Evolutionary conservation across 2,329 filamentous ascomycete species (phyloP).

Genomic region (Blastomyces emzantsi): DNA sequence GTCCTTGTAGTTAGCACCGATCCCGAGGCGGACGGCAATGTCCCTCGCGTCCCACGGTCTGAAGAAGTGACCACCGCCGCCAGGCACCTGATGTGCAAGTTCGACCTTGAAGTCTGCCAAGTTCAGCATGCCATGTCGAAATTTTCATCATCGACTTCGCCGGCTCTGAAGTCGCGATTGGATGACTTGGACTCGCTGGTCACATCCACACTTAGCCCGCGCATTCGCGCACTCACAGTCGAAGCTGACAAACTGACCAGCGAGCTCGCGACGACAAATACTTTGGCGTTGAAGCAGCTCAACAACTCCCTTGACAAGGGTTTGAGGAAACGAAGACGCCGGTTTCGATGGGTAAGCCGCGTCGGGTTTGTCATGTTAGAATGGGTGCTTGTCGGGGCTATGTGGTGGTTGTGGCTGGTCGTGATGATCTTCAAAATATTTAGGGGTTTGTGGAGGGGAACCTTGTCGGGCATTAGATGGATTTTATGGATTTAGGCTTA

Average conservation of each 20-base stretch:
- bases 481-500: constrained; percentile 61
- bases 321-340: constrained; percentile 62
- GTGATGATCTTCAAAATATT: constrained; percentile 66
- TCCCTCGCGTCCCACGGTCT: constrained; percentile 38
- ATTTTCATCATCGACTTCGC: constrained; percentile 40
- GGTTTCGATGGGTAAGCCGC: constrained; percentile 66
- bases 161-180: constrained; percentile 37
- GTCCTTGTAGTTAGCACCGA: constrained; percentile 25
- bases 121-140: constrained; percentile 38
- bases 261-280: constrained; percentile 66
- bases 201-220: constrained; percentile 43
- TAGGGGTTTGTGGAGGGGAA: constrained; percentile 52
- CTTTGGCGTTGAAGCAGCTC: constrained; percentile 70
- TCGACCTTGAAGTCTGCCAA: constrained; percentile 38
- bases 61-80: constrained; percentile 49
- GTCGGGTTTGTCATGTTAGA: constrained; percentile 75
- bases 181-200: constrained; percentile 39
- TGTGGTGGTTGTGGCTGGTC: constrained; percentile 92
- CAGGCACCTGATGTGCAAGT: constrained; percentile 40
- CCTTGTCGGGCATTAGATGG: constrained; percentile 60
- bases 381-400: constrained; percentile 76
- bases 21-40: constrained; percentile 19
- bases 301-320: constrained; percentile 62
- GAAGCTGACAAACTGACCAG: constrained; percentile 70
- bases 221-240: constrained; percentile 61